Conservation (phyloP, 2,329 filamentous ascomycete genomes). For the Chrysosporium keratinophilum region DNA sequence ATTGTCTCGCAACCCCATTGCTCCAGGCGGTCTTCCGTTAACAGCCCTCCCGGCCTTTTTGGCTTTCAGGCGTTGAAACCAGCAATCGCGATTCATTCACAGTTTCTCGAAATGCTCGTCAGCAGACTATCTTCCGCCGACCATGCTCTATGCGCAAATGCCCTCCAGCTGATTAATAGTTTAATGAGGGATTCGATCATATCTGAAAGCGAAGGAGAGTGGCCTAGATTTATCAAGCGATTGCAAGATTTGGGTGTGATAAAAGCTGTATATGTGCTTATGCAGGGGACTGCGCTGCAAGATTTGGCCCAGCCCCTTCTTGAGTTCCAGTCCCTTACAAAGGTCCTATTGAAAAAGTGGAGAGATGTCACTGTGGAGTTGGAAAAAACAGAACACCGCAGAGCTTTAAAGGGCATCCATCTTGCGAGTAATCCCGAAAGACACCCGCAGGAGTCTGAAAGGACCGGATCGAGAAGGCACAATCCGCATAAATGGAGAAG, state of each 20-base stretch:
- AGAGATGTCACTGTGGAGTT: conserved; percentile 72
- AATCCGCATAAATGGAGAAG: conserved; percentile 88
- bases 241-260: conserved; percentile 90
- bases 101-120: conserved; percentile 90
- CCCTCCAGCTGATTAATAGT: conserved; percentile 88
- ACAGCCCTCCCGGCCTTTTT: conserved; percentile 51
- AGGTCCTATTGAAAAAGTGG: conserved; percentile 80
- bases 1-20: conserved; percentile 75
- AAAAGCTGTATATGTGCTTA: conserved; percentile 79
- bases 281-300: conserved; percentile 87
- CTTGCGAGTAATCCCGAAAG: conserved; percentile 66
- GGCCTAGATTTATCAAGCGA: conserved; percentile 89
- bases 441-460: conserved; percentile 27
- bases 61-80: conserved; percentile 89
- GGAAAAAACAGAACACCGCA: conserved; percentile 76
- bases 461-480: conserved; percentile 55
- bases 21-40: conserved; percentile 39
- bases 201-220: conserved; percentile 67
- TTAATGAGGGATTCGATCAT: conserved; percentile 85
- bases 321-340: conserved; percentile 87
- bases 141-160: conserved; percentile 89
- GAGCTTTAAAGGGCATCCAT: conserved; percentile 76
- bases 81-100: conserved; percentile 78
- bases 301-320: conserved; percentile 81
- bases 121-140: conserved; percentile 86